Percentiles rank a stretch among this genome's conserved stretches.
Conservation (phyloP, 108 stramenopile species). For the Asterionellopsis glacialis region DNA sequence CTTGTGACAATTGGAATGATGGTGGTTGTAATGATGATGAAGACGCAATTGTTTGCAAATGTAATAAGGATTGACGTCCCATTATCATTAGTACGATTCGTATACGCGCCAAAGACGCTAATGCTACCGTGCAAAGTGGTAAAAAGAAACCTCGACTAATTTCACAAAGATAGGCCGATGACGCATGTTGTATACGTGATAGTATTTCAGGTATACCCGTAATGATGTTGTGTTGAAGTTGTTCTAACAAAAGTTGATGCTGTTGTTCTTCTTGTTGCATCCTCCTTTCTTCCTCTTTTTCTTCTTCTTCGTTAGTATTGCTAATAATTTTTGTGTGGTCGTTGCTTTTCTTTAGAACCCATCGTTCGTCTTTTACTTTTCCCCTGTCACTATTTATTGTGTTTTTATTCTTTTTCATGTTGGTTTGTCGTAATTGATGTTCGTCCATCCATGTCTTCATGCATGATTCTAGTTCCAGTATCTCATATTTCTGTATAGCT, state of each 20-base stretch:
- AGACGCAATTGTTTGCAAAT: not conserved
- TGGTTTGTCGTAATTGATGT: too few relatives aligned
- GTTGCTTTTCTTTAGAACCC: not conserved
- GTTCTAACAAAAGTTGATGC: constrained; percentile 3
- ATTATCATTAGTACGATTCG: constrained; percentile 20
- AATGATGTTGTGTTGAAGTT: not conserved
- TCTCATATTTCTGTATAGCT: constrained; percentile 8
- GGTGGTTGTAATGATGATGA: too few relatives aligned
- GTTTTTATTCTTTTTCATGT: too few relatives aligned
- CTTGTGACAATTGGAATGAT: too few relatives aligned
- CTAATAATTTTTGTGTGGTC: too few relatives aligned
- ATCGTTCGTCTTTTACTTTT: not conserved
- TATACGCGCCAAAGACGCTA: constrained; percentile 38
- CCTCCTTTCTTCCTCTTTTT: too few relatives aligned
- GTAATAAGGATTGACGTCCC: constrained; percentile 19
- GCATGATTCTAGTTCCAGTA: not conserved
- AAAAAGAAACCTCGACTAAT: constrained; percentile 67
- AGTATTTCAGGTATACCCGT: constrained; percentile 34
- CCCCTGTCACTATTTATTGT: too few relatives aligned
- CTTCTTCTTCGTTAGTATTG: too few relatives aligned
- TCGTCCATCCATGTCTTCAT: not conserved
- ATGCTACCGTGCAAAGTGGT: constrained; percentile 61
- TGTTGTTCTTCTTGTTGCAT: not conserved
- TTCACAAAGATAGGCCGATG: constrained; percentile 44
- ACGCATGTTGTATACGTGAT: constrained; percentile 58